A percentile compares a stretch with the other conserved stretches of the same genome.
Evolutionary conservation across 441 rosid species (phyloP).

Genomic region (Gossypium schwendimanii): DNA sequence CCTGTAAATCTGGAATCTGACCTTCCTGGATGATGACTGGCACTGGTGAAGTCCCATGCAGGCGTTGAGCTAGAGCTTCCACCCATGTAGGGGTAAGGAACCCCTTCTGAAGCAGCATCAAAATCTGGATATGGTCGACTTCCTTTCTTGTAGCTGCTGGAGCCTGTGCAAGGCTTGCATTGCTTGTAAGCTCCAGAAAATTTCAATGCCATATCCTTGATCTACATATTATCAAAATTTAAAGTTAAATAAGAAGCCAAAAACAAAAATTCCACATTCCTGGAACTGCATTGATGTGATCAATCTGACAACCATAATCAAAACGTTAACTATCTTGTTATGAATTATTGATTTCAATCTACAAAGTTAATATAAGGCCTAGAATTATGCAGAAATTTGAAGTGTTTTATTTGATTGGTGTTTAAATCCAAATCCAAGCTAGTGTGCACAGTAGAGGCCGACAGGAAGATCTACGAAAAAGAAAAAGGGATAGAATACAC

Average conservation of each 20-base stretch:
- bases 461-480: not conserved
- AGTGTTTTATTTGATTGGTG: not conserved
- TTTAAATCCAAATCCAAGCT: not conserved
- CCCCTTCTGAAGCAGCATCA: slow-evolving; percentile 73
- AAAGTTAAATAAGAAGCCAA: not conserved
- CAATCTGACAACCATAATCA: no score
- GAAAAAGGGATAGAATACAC: not conserved
- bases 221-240: slow-evolving; percentile 38
- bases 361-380: not conserved
- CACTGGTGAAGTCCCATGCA: slow-evolving; percentile 85
- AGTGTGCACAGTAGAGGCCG: not conserved
- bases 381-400: no score
- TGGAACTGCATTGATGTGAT: no score
- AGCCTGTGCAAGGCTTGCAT: slow-evolving; percentile 79
- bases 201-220: slow-evolving; percentile 89
- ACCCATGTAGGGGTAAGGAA: slow-evolving; percentile 63
- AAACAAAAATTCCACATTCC: not conserved
- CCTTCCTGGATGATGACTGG: slow-evolving; percentile 37
- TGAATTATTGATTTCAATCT: not conserved
- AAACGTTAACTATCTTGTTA: not conserved
- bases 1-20: slow-evolving; percentile 44
- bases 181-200: slow-evolving; percentile 72
- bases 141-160: slow-evolving; percentile 59
- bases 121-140: slow-evolving; percentile 55
- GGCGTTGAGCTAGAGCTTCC: slow-evolving; percentile 91